Base-by-base conservation (phyloP, 2,329 filamentous ascomycete species). In the Aureobasidium vineae region DNA sequence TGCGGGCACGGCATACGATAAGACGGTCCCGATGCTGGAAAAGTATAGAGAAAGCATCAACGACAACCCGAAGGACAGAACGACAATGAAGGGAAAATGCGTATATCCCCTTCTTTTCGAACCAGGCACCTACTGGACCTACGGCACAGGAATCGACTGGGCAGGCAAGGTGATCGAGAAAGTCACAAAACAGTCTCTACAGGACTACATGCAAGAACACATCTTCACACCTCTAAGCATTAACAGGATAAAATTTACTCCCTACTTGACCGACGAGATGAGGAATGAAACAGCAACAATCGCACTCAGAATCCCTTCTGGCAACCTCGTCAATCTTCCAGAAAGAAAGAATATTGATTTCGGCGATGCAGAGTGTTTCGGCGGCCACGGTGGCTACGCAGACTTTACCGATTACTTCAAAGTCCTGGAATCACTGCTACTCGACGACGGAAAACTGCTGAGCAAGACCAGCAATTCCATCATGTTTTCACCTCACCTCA, bases 121-220 rank as follows among this genome's bases (percentile, higher is more conserved):
- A 65, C 85, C 84, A 0, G 84, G 84, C 0, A 72, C 75, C 0
- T 73, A 76, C 3, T 86, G 83, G 83, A 75, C 77, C 68, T 86
- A 86, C 68, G 79, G 82, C 0, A 69, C 77, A 0, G 77, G 79
- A 1, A 71, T 82, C 1, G 84, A 86, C 73, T 86, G 83, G 83
- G 81, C 79, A 0, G 84, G 84, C 2, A 76, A 78, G 0, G 74
- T 85, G 0, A 76, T 86, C 1, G 83, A 85, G 69, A 75, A 78
- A 0, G 70, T 82, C 0, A 82, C 82, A 0, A 78, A 79, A 0
- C 63, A 70, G 10, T 78, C 76, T 0, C 73, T 86, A 2, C 76
- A 80, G 2, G 77, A 80, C 2, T 79, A 77, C 56, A 77, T 85
- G 69, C 73, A 79, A 13, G 69, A 79, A 63, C 75, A 80, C 54